phyloP scores from a whole-genome alignment of 1,139 yeast genomes.

The Saccharomyces pastorianus region DNA sequence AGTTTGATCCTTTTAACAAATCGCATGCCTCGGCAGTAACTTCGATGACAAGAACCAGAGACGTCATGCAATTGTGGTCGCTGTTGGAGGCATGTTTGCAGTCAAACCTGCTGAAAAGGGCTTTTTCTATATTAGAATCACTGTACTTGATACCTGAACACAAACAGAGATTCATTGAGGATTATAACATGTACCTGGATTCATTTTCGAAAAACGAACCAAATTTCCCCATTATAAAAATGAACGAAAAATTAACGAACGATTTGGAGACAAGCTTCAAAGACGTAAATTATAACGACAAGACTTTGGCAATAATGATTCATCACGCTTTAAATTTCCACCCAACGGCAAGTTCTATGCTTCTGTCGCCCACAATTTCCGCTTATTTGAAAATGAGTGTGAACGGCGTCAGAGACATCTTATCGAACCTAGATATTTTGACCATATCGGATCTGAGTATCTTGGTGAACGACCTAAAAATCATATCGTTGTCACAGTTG shows the following conservation, averaged over 20 bases:
- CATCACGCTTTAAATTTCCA: conserved; percentile 34
- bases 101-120: conserved; percentile 61
- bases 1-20: conserved; percentile 25
- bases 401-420: conserved; percentile 34
- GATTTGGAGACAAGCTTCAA: conserved; percentile 32
- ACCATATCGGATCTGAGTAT: conserved; percentile 52
- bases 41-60: conserved; percentile 46
- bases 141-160: conserved; percentile 39
- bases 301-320: conserved; percentile 37
- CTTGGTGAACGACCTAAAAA: conserved; percentile 11
- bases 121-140: conserved; percentile 57
- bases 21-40: conserved; percentile 16
- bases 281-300: conserved; percentile 36
- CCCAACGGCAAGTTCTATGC: not conserved
- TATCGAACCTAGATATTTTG: conserved; percentile 59
- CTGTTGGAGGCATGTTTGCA: conserved; percentile 73
- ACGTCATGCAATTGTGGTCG: conserved; percentile 62
- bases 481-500: conserved; percentile 15
- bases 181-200: conserved; percentile 43
- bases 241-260: conserved; percentile 26
- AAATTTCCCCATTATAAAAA: conserved; percentile 22
- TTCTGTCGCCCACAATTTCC: conserved; percentile 3
- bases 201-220: conserved; percentile 35
- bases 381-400: conserved; percentile 24
- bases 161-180: conserved; percentile 32